Base-by-base conservation (phyloP, 176 grass and related monocot species). In the Musa schizocarpa region DNA sequence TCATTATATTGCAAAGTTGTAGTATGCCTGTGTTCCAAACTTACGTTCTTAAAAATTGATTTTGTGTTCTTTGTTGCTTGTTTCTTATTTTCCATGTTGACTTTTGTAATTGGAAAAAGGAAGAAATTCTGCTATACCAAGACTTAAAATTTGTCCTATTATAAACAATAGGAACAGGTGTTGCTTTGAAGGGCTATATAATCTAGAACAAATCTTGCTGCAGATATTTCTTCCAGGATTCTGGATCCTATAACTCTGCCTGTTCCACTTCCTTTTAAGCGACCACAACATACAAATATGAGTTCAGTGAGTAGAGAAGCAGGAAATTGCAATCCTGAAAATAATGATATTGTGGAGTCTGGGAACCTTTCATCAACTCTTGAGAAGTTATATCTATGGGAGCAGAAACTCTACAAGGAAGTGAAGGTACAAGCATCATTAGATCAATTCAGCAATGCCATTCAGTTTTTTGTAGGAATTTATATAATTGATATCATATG, bases 341-440 rank as follows among this genome's bases (percentile, higher is more conserved):
- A 52, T 22, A 21, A 64, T 68, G 62, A 2, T 22, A 24, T 13
- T 67, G 58, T 26, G 72, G 80, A 55, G 48, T 50, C 55, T 25
- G 59, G 77, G 51, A 77, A 73, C 20, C 83, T 95, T 24, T 99
- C 91, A 52, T 76, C 89, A 74, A 99, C 96, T 20, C 76, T 99
- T 51, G 96, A 99, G 68, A 99, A 95, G 67, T 81, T 99, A 61
- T 95, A 86, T 74, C 26, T 61, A 69, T 95, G 91, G 91, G 96
- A 99, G 78, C 89, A 92, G 79, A 95, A 89, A 86, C 85, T 99
- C 1, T 99, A 80, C 75, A 81, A 89, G 71, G 90, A 94, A 85
- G 80, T 95, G 58, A 94, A 99, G 96, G 96, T 95, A 89, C n/a
- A 13, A 51, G 17, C 69, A 50, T 4, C 1, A 68, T 76, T 11